Evolutionary conservation across 169 alveolate species (phyloP).

Genomic region (Plasmodium reichenowi): DNA sequence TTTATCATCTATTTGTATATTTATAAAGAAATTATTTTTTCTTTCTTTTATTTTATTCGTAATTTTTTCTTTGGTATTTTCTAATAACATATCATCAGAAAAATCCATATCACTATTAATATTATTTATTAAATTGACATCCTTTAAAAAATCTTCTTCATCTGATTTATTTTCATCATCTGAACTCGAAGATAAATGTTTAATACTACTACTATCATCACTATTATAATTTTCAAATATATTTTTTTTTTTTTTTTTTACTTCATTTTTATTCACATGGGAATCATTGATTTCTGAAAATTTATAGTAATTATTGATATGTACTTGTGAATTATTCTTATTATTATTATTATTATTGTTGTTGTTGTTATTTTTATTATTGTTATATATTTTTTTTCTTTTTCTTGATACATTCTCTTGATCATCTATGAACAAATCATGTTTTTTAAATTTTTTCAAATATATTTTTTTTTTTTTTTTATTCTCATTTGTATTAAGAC

Average conservation of each 20-base stretch:
- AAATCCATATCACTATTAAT: conserved; percentile 7
- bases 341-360: neutral
- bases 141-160: conserved; percentile 5
- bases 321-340: neutral
- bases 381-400: conserved; percentile 10
- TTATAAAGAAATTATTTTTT: conserved; percentile 63
- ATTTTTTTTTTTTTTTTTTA: neutral
- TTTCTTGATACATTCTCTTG: conserved; percentile 12
- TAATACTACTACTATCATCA: conserved; percentile 64
- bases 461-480: conserved; percentile 13
- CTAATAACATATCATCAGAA: neutral
- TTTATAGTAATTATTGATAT: neutral
- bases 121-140: neutral
- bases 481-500: conserved; percentile 9
- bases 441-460: conserved; percentile 25
- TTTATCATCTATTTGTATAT: conserved; percentile 43
- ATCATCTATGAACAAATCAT: conserved; percentile 23
- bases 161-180: neutral
- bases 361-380: neutral
- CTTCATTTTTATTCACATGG: neutral
- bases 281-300: too few species aligned
- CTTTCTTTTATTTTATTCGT: conserved; percentile 35
- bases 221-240: conserved; percentile 28
- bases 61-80: conserved; percentile 12
- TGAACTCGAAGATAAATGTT: conserved; percentile 16